These are phyloP conservation scores for Syzygium oleosum DNA, from an alignment of 345 rosid species.

Conservation along the genomic window DNA sequence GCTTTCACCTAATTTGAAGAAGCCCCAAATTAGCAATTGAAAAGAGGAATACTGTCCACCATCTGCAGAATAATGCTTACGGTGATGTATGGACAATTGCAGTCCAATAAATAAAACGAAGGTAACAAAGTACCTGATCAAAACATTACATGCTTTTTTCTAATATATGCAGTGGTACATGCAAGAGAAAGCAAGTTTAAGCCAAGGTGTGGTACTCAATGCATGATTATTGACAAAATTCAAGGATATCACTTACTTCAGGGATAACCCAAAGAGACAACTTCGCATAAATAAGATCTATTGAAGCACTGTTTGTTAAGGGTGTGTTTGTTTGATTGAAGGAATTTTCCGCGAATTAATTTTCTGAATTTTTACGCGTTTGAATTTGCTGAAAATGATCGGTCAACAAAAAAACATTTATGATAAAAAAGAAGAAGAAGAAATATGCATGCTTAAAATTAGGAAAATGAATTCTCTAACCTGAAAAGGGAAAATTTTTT, in stretches of 20 bases:
- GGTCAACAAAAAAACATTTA: too few relatives aligned
- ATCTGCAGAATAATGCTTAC: background rate
- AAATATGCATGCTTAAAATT: too few relatives aligned
- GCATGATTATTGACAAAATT: background rate
- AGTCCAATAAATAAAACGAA: background rate
- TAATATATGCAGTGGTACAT: background rate
- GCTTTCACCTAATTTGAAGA: background rate
- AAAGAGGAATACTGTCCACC: background rate
- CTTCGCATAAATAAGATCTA: slow-evolving; percentile 83
- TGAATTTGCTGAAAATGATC: too few relatives aligned
- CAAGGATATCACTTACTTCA: slow-evolving; percentile 48
- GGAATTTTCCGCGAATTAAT: too few relatives aligned
- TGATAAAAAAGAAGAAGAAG: too few relatives aligned
- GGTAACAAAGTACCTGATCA: background rate
- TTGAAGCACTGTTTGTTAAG: slow-evolving; percentile 35
- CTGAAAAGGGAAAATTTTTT: too few relatives aligned
- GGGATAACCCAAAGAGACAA: slow-evolving; percentile 81
- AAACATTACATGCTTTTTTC: background rate
- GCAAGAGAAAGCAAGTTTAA: background rate
- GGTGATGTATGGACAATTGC: background rate
- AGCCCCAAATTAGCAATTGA: background rate
- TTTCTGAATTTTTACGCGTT: too few relatives aligned
- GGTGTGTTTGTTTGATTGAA: too few relatives aligned
- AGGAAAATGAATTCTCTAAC: too few relatives aligned
- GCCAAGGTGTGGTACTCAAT: background rate